Base-by-base conservation (phyloP, 352 stramenopile species). In the Globisporangium emineosum region DNA sequence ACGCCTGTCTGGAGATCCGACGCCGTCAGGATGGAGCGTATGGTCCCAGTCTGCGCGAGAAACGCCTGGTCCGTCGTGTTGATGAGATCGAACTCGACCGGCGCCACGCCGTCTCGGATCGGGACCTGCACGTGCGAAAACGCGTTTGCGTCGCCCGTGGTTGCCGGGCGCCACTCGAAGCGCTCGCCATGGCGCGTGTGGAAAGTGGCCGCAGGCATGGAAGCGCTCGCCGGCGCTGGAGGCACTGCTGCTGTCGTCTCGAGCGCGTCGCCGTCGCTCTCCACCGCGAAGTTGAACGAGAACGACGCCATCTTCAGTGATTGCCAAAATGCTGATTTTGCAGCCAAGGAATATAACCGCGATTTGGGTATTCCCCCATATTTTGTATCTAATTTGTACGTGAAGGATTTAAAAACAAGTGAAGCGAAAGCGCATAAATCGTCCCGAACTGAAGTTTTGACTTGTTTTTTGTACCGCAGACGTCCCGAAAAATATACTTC, bases 1-100 rank as follows among this genome's bases (percentile, higher is more conserved):
- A 95, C 83, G 47, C 85, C 83, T 9, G 77, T 81, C 57, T 93
- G 66, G 19, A 95, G 68, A 53, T 95, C 87, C 0, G 83, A 91
- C 5, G 82, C 87, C 30, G 71, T 89, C 40, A 95, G 62, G 8
- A 93, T 84, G 9, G 76, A 78, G 57, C 72, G 71, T 27, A 95
- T 91, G 19, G 67, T 66, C 45, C 85, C 86, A 8, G 81, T 91
- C 25, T 71, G 72, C 9, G 70, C 65, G 35, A 85, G 62, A 56
- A 91, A 91, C 29, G 56, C 60, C 9, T 69, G 54, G 54, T 86
- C 69, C 2, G 70, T 83, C 23, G 84, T 87, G 60, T 88, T 88
- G 47, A 90, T 77, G 42, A 89, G 81, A 40, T 88, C 70, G 53
- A 89, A 91, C 47, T 70, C 66, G 55, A 83, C 59, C 25, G 62